A percentile compares a stretch with the other conserved stretches of the same genome.
Conservation (phyloP, 305 asterid genomes). For the Petunia hybrid region DNA sequence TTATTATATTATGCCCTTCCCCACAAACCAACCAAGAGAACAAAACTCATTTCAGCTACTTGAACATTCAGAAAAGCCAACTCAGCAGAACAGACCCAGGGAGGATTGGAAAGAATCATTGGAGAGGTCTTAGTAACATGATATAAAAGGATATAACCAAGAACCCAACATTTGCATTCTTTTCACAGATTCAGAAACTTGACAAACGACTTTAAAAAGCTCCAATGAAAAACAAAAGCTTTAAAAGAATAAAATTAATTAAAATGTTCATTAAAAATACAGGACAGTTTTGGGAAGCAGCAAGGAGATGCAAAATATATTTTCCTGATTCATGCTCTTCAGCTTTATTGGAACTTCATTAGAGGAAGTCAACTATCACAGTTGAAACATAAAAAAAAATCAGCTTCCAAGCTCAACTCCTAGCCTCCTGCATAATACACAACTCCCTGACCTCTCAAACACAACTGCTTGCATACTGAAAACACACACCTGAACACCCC, state of each 20-base stretch:
- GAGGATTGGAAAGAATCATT: not conserved
- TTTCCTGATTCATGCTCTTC: conserved; percentile 13
- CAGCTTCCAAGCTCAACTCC: too few relatives aligned
- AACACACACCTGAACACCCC: too few relatives aligned
- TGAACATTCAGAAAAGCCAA: too few relatives aligned
- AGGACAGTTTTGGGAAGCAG: not conserved
- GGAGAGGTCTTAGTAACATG: conserved; percentile 3
- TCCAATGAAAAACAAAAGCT: not conserved
- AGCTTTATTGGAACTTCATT: not conserved
- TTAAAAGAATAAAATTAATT: not conserved
- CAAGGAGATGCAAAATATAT: conserved; percentile 17
- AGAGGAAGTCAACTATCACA: not conserved
- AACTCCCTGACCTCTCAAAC: too few relatives aligned
- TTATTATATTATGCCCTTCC: too few relatives aligned
- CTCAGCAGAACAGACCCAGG: too few relatives aligned
- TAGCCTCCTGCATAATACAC: too few relatives aligned
- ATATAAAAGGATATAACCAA: conserved; percentile 18
- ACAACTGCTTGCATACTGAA: too few relatives aligned
- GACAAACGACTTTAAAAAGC: not conserved
- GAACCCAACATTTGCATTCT: not conserved
- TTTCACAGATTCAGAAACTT: conserved; percentile 3
- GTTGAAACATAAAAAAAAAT: not conserved
- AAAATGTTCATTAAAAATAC: not conserved
- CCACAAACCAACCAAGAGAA: too few relatives aligned
- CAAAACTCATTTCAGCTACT: too few relatives aligned